Conservation (phyloP, 1,284 basidiomycete genomes). For the Hortiboletus rubellus region DNA sequence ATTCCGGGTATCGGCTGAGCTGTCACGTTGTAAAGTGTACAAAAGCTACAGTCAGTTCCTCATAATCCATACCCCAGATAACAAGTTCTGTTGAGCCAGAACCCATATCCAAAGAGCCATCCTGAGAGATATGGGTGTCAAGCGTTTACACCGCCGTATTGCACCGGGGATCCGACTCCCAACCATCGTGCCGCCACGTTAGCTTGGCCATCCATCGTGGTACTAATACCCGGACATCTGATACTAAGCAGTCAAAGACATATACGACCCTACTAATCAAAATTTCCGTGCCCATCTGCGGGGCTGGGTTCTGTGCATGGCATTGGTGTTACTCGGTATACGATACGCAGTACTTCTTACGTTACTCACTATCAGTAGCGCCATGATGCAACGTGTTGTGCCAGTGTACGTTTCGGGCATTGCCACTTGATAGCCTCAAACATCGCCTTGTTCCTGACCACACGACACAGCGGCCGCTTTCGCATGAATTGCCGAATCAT, state of each 20-base stretch:
- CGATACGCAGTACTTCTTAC: conserved; percentile 8
- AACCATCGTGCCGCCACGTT: background rate
- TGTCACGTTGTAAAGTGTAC: no score
- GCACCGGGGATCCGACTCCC: background rate
- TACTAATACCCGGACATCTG: background rate
- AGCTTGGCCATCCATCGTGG: background rate
- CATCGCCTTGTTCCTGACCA: conserved; percentile 21
- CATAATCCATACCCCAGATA: no score
- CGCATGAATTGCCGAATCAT: conserved; percentile 3
- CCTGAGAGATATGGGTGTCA: no score
- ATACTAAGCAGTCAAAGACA: background rate
- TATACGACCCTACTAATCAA: conserved; percentile 1
- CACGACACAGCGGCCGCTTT: conserved; percentile 13
- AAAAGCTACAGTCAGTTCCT: no score
- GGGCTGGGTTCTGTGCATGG: background rate
- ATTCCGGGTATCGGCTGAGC: no score
- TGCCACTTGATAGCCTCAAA: conserved; percentile 12
- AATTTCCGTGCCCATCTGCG: background rate
- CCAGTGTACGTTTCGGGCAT: conserved; percentile 3
- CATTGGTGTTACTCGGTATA: background rate
- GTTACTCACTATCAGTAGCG: background rate
- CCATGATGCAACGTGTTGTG: conserved; percentile 7
- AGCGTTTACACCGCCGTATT: no score
- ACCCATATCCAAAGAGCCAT: no score
- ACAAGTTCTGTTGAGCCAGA: no score